Conservation (phyloP, 2,329 filamentous ascomycete genomes). For the Clarireedia homoeocarpa region DNA sequence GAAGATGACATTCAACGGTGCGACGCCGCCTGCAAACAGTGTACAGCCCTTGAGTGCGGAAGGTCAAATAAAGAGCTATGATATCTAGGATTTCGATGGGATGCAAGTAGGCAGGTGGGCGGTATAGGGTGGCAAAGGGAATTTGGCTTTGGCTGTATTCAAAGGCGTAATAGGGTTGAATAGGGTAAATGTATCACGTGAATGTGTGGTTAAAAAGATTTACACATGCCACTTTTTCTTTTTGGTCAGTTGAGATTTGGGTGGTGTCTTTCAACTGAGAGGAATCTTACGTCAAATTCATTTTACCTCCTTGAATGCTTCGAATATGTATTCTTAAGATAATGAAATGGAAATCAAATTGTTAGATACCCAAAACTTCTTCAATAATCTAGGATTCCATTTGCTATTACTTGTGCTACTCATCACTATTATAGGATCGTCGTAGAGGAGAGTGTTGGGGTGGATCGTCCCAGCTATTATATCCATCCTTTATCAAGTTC, state of each 20-base stretch:
- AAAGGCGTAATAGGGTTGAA: slow-evolving; percentile 23
- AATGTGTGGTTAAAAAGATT: slow-evolving; percentile 2
- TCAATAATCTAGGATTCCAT: neutral
- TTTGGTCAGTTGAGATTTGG: slow-evolving; percentile 2
- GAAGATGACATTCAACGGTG: slow-evolving; percentile 45
- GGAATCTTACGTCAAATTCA: neutral
- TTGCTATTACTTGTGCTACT: neutral
- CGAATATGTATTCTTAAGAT: slow-evolving; percentile 7
- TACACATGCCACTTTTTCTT: neutral
- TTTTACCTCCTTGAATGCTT: neutral
- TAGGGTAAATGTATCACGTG: slow-evolving; percentile 15
- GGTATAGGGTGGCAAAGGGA: neutral
- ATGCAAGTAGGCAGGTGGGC: slow-evolving; percentile 3
- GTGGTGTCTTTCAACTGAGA: neutral
- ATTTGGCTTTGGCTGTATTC: slow-evolving; percentile 10
- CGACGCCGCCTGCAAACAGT: slow-evolving; percentile 32
- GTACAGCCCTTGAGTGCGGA: slow-evolving; percentile 49
- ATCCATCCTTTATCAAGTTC: neutral
- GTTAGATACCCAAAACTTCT: neutral
- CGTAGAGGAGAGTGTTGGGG: neutral
- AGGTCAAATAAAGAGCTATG: slow-evolving; percentile 43
- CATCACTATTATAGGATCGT: slow-evolving; percentile 6
- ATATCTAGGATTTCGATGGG: slow-evolving; percentile 21
- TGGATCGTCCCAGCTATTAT: neutral
- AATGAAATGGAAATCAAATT: slow-evolving; percentile 1